phyloP scores from a whole-genome alignment of 73 alveolate genomes.

The Tetrahymena thermophila region DNA sequence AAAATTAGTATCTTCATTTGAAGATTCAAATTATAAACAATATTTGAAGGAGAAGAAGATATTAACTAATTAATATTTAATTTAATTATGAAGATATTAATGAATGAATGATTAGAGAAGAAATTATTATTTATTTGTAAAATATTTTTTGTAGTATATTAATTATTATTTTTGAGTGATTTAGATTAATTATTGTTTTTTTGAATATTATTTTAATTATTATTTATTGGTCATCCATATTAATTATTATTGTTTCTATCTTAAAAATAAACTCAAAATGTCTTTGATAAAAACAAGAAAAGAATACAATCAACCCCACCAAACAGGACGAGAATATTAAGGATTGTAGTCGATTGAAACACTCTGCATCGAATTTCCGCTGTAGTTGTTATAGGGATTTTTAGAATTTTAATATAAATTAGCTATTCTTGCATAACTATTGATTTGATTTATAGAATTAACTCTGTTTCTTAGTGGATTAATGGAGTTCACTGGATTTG shows the following conservation, averaged over 20 bases:
- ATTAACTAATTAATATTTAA: background rate
- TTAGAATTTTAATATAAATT: background rate
- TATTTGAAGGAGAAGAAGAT: background rate
- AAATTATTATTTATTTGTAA: too few relatives aligned
- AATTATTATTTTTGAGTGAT: background rate
- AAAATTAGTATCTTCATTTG: background rate
- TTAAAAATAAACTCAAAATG: too few relatives aligned
- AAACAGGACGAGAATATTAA: background rate
- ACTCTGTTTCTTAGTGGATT: background rate
- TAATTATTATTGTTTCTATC: too few relatives aligned
- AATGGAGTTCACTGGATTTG: background rate
- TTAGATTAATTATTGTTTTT: background rate
- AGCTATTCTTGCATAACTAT: background rate
- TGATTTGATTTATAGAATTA: background rate
- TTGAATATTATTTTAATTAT: too few relatives aligned
- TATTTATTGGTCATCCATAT: background rate
- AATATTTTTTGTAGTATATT: background rate
- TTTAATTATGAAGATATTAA: too few relatives aligned
- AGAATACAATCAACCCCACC: background rate
- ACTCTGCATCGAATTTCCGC: background rate
- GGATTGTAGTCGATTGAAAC: background rate
- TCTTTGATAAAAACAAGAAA: background rate
- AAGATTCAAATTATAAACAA: background rate
- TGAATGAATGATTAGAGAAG: background rate
- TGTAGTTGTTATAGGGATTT: background rate